A percentile compares a stretch with the other conserved stretches of the same genome.
These are phyloP conservation scores for Populus hybrid DNA, from an alignment of 441 rosid species.

Conservation along the genomic window DNA sequence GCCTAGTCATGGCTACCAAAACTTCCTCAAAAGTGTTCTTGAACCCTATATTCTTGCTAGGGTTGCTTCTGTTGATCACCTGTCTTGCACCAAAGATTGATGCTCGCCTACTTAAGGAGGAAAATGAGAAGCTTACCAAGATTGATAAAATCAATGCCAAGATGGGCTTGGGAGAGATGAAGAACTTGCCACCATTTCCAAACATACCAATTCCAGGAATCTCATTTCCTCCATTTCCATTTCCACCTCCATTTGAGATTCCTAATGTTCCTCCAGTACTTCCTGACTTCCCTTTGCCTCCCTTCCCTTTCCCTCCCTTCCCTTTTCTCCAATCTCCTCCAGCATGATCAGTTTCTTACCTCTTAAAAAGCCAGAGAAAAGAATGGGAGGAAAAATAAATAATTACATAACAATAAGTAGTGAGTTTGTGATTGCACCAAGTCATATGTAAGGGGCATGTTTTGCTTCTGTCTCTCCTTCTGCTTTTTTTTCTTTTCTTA, in stretches of 20 bases:
- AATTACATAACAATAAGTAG: background rate
- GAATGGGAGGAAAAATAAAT: background rate
- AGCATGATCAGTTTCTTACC: background rate
- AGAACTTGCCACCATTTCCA: slow-evolving; percentile 4
- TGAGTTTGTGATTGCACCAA: background rate
- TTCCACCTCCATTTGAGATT: slow-evolving; percentile 12
- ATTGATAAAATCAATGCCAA: background rate
- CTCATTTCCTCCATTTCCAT: slow-evolving; percentile 9
- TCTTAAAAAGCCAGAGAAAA: background rate
- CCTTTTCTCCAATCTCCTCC: slow-evolving; percentile 12
- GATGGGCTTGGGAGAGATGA: background rate
- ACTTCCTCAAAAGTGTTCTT: background rate
- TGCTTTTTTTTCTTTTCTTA: background rate
- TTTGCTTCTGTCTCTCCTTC: background rate
- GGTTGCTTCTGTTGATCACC: slow-evolving; percentile 1
- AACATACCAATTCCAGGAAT: background rate
- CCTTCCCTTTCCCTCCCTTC: slow-evolving; percentile 12
- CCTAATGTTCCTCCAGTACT: slow-evolving; percentile 18
- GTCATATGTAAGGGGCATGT: background rate
- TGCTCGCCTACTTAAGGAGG: slow-evolving; percentile 1
- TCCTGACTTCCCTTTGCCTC: slow-evolving; percentile 11
- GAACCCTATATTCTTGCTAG: background rate
- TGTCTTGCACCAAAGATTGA: background rate
- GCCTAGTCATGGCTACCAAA: background rate
- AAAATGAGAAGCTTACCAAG: background rate